These are phyloP conservation scores for Hyaloscypha bicolor DNA, from an alignment of 495 filamentous ascomycete species.

Conservation along the genomic window DNA sequence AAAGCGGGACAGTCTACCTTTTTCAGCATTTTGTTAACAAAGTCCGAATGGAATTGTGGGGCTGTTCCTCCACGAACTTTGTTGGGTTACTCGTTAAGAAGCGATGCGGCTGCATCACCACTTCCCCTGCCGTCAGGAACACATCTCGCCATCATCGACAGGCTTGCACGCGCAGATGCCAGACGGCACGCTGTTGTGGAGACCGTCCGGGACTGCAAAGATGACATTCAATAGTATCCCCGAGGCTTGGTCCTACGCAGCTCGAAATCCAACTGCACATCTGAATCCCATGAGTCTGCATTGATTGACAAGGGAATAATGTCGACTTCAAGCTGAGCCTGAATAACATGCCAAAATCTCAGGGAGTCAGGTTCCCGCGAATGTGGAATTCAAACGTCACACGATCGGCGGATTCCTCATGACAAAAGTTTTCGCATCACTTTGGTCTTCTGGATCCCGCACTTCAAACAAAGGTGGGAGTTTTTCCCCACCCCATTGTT, in stretches of 20 bases:
- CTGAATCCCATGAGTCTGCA: background rate
- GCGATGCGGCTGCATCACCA: background rate
- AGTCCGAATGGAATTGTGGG: background rate
- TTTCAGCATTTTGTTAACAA: background rate
- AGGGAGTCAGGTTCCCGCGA: background rate
- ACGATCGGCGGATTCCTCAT: background rate
- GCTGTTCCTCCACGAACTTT: background rate
- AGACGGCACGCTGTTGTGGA: background rate
- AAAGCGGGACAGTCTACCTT: background rate
- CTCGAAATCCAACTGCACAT: background rate
- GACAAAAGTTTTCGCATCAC: background rate
- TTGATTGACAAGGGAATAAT: background rate
- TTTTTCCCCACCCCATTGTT: background rate
- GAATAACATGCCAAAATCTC: background rate
- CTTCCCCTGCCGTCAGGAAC: background rate
- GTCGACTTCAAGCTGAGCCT: background rate
- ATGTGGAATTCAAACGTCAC: background rate
- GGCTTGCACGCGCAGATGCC: background rate
- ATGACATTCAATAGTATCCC: background rate
- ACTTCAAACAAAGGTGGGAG: background rate
- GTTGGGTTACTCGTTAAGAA: background rate
- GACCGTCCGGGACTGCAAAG: background rate
- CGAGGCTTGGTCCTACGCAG: background rate
- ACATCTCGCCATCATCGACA: background rate
- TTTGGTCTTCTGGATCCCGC: background rate